These are phyloP conservation scores for Magnolia sinica DNA, from an alignment of 164 flowering plant species.

Conservation along the genomic window DNA sequence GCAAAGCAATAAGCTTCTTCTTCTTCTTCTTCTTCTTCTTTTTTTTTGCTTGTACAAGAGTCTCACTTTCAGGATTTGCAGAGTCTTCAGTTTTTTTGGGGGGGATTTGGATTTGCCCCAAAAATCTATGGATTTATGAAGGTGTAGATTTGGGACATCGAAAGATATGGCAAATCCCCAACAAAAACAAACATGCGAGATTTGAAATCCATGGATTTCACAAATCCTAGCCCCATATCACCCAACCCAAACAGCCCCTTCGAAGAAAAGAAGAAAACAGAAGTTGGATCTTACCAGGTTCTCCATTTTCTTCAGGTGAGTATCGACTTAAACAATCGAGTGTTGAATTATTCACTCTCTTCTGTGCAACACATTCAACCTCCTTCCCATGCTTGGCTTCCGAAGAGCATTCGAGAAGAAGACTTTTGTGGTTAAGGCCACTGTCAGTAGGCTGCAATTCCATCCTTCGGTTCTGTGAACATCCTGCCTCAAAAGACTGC, in stretches of 20 bases:
- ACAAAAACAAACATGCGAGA: too few relatives aligned
- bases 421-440: conserved; percentile 15
- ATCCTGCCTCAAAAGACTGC: conserved; percentile 19
- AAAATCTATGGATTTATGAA: too few relatives aligned
- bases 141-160: too few relatives aligned
- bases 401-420: conserved; percentile 20
- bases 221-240: too few relatives aligned
- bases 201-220: too few relatives aligned
- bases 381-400: conserved; percentile 27
- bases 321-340: conserved; percentile 18
- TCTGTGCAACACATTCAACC: conserved; percentile 14
- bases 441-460: conserved; percentile 21
- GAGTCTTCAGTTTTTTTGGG: too few relatives aligned
- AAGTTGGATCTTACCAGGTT: conserved; percentile 38
- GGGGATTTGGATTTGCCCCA: too few relatives aligned
- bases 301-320: conserved; percentile 30
- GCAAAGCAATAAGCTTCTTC: too few relatives aligned
- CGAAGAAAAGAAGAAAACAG: conserved; percentile 9
- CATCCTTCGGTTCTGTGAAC: conserved; percentile 23
- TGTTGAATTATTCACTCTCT: background rate
- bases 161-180: too few relatives aligned
- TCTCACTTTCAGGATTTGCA: too few relatives aligned
- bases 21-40: too few relatives aligned
- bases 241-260: background rate
- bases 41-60: too few relatives aligned